These are phyloP conservation scores for Bretschneidera sinensis DNA, from an alignment of 345 rosid species.

Conservation along the genomic window DNA sequence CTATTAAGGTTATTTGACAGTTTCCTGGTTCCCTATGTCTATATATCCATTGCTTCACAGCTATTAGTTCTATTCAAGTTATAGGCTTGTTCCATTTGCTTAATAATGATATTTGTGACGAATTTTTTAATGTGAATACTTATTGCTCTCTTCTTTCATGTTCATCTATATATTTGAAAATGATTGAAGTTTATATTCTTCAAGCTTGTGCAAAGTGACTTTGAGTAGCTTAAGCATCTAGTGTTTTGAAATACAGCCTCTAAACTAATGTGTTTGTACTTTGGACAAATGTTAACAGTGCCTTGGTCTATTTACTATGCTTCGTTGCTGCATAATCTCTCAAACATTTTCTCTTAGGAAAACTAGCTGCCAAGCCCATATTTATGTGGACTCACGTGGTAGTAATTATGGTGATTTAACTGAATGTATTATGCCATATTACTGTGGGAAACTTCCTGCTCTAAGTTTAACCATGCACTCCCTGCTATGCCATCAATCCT, in stretches of 20 bases:
- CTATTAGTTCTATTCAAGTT: not conserved
- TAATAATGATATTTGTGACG: not conserved
- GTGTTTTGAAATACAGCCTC: not conserved
- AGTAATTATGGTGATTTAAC: no score
- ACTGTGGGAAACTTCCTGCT: not conserved
- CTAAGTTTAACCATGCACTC: not conserved
- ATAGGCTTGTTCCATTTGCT: not conserved
- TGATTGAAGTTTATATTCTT: no score
- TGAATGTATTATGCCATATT: no score
- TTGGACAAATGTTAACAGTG: not conserved
- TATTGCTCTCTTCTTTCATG: not conserved
- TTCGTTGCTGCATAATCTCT: not conserved
- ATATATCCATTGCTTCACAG: constrained; percentile 6
- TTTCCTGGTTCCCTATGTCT: not conserved
- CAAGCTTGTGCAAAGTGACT: not conserved
- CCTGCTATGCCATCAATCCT: not conserved
- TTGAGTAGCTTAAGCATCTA: not conserved
- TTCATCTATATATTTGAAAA: not conserved
- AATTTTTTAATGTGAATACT: not conserved
- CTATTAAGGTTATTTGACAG: constrained; percentile 69
- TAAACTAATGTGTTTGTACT: not conserved
- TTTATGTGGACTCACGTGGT: no score
- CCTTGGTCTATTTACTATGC: not conserved
- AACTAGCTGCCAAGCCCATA: no score
- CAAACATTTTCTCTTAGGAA: not conserved